Conservation (phyloP, 108 stramenopile genomes). For the Discostella pseudostelligera region DNA sequence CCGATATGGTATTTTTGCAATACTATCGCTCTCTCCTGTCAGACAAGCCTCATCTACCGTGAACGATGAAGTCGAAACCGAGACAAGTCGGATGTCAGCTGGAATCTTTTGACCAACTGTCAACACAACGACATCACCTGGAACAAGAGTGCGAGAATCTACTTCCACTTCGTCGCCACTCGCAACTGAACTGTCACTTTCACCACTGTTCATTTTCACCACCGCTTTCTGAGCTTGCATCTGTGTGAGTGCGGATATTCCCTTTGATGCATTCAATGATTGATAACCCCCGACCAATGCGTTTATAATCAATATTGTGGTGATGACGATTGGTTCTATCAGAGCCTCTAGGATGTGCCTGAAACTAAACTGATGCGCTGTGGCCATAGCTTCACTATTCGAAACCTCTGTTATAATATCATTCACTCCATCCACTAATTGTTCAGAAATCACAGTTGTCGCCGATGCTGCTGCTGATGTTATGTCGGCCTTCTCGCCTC, state of each 20-base stretch:
- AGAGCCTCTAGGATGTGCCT: slow-evolving; percentile 57
- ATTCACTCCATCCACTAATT: slow-evolving; percentile 30
- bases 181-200: not conserved
- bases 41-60: slow-evolving; percentile 76
- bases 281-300: slow-evolving; percentile 97
- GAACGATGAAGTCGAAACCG: slow-evolving; percentile 55
- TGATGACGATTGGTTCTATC: slow-evolving; percentile 96
- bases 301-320: slow-evolving; percentile 92
- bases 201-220: slow-evolving; percentile 17
- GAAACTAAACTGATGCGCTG: slow-evolving; percentile 49
- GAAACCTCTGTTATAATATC: not conserved
- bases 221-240: slow-evolving; percentile 69
- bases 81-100: slow-evolving; percentile 85
- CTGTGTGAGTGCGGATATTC: slow-evolving; percentile 72
- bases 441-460: slow-evolving; percentile 25
- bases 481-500: not conserved
- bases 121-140: slow-evolving; percentile 91
- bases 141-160: slow-evolving; percentile 79
- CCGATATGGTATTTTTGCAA: slow-evolving; percentile 63
- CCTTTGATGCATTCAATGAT: slow-evolving; percentile 89
- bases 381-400: slow-evolving; percentile 2
- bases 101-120: slow-evolving; percentile 95
- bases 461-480: slow-evolving; percentile 4
- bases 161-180: slow-evolving; percentile 49
- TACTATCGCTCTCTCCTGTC: slow-evolving; percentile 85